Base-by-base conservation (phyloP, 441 rosid species). In the Kokia cookei region DNA sequence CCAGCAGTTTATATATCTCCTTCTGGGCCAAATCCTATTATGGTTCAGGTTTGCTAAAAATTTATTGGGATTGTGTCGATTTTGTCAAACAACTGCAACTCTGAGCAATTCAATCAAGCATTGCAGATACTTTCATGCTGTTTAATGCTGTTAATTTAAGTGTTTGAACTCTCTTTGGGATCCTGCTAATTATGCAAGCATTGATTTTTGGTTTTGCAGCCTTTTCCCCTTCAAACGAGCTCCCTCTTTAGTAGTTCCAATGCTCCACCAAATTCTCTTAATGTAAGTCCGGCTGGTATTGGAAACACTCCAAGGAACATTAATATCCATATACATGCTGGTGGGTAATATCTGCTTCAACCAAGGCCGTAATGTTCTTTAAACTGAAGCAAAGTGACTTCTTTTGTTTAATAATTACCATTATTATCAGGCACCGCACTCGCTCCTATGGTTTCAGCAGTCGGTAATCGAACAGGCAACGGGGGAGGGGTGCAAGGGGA, bases 301-400 rank as follows among this genome's bases (percentile, higher is more conserved):
- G 94, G 93, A 79, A 87, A 78, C 81, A 87, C 85, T 54, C 89
- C 89, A 54, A 87, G 98, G 85, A 82, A 91, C 76, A 74, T 96
- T 73, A 96, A 96, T 84, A 96, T 96, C 55, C 99, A 94, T 80
- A 94, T 96, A 82, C 98, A 90, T 84, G 97, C 99, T 67, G 99
- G 99, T 96, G 70, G 79, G 93, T 72, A 66, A 70, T 79, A 60
- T 79, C 80, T 75, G 35, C 29, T 58, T 66, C 42, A 53, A 57
- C 15, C 7, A 24, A 47, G 11, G 12, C 22, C 40, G 51, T 19
- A 51, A n/a, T 58, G 59, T 74, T 69, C 50, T 65, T 43, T 27
- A 22, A 53, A 37, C 35, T 69, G 73, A 54, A 54, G 60, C 5
- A 1, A 51, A 50, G 63, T 69, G 48, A 11, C 32, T 17, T 68